Evolutionary conservation across 1,284 basidiomycete genomes (phyloP).

Genomic region (Marasmius fiardii): DNA sequence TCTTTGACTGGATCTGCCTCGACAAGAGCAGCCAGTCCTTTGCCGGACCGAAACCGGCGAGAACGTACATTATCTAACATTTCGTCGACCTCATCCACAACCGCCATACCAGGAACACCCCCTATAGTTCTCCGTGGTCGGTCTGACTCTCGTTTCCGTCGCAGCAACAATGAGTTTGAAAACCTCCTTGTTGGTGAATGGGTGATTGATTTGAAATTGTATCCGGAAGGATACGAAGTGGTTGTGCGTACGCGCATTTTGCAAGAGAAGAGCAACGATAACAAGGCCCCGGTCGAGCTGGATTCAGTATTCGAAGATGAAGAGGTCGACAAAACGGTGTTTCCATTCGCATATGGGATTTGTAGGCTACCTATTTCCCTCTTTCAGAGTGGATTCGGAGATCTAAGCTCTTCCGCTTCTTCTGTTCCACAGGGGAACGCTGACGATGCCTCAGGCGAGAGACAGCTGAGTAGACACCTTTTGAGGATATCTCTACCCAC

Average conservation of each 20-base stretch:
- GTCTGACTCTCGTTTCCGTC: constrained; percentile 51
- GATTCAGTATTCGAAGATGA: constrained; percentile 30
- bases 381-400: background rate
- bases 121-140: constrained; percentile 23
- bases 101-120: constrained; percentile 6
- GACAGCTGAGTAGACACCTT: constrained; percentile 61
- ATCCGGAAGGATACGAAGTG: constrained; percentile 67
- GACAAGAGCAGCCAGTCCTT: background rate
- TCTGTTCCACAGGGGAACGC: constrained; percentile 75
- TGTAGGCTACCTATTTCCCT: background rate
- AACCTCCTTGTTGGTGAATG: constrained; percentile 72
- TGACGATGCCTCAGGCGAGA: constrained; percentile 47
- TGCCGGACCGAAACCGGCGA: background rate
- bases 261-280: constrained; percentile 42
- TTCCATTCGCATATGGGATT: background rate
- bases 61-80: background rate
- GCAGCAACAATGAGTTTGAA: constrained; percentile 46
- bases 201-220: constrained; percentile 74
- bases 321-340: background rate
- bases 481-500: constrained; percentile 79
- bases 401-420: constrained; percentile 37
- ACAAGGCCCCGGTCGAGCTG: constrained; percentile 21
- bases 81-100: background rate
- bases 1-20: too few relatives aligned
- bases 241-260: constrained; percentile 3